Evolutionary conservation across 768 basidiomycete genomes (phyloP), one percentile per base, ranked within the genome.

Genomic region (Boletus eberwhitei): DNA sequence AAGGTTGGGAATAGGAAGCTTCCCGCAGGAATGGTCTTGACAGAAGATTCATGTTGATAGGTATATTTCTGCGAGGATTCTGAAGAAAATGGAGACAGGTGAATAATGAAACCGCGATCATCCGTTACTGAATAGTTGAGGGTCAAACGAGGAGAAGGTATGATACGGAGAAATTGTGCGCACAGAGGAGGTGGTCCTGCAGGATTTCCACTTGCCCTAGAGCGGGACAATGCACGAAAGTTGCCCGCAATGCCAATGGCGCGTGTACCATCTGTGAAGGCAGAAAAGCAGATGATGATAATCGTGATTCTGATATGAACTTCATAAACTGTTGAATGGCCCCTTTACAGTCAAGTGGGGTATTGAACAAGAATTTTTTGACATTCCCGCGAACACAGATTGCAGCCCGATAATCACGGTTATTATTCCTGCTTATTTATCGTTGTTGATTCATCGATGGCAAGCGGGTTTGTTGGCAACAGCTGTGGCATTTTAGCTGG

Each of bases 1-100:
- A 93, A 94, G 0, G 85, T 82, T 2, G 92, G 90, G n/a, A 88
- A 58, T 39, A 93, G 53, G 64, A 93, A 90, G 49, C 73, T 78
- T n/a, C 84, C 84, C 9, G 51, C 31, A 3, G 81, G 80, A 13
- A 88, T 64, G 6, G 58, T 64, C 37, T 74, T 64, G 22, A 55
- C 45, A 14, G 56, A 57, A 19, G 59, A 52, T 8, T 6, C 51
- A 17, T 61, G 43, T 9, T 60, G 55, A 32, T 62, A 43, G 22
- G 79, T 54, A 17, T 76, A 58, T 24, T 65, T 49, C 34, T 65
- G 62, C 4, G 82, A 82, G 37, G 65, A 59, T 9, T 67, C 58
- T 4, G 73, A 68, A 24, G 62, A 59, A 24, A 71, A 71, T 14
- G 74, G 63, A n/a, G 74, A 77, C 31, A 84, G 72, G 64, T 82